Conservation (phyloP, 2,329 filamentous ascomycete species). For the Fusarium verticillioides region DNA sequence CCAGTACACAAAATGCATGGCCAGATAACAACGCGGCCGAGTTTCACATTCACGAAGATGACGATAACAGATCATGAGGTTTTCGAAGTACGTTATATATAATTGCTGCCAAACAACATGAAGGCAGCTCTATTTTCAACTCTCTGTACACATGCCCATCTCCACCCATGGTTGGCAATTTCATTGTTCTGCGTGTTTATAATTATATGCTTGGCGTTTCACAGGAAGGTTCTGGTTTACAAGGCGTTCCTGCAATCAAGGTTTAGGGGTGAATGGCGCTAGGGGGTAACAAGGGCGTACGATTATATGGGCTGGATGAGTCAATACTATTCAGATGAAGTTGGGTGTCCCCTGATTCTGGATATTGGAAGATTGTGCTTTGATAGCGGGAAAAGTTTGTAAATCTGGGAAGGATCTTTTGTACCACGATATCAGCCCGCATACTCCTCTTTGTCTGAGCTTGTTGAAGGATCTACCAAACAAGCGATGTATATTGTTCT, state of each 20-base stretch:
- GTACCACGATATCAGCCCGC: conserved; percentile 30
- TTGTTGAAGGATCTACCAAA: conserved; percentile 18
- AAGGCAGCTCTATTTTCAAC: conserved; percentile 5
- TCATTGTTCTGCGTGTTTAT: conserved; percentile 1
- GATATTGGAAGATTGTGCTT: conserved; percentile 1
- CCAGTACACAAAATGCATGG: conserved; percentile 61
- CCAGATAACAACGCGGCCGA: conserved; percentile 44
- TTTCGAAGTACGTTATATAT: background rate
- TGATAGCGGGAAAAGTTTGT: conserved; percentile 20
- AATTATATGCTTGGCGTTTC: conserved; percentile 23
- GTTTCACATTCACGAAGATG: conserved; percentile 57
- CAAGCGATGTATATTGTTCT: conserved; percentile 15
- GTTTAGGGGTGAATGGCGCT: background rate
- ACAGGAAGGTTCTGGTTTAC: conserved; percentile 16
- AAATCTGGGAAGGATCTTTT: conserved; percentile 17
- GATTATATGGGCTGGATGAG: background rate
- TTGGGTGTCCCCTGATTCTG: background rate
- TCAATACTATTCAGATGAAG: background rate
- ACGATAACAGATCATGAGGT: conserved; percentile 37
- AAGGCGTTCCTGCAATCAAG: conserved; percentile 29
- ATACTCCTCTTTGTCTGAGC: conserved; percentile 27
- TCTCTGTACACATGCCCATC: conserved; percentile 4
- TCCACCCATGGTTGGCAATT: conserved; percentile 1
- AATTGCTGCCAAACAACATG: conserved; percentile 15
- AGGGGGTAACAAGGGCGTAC: conserved; percentile 4